phyloP scores from a whole-genome alignment of 148 eudicot species.

The Linanthus parryae region DNA sequence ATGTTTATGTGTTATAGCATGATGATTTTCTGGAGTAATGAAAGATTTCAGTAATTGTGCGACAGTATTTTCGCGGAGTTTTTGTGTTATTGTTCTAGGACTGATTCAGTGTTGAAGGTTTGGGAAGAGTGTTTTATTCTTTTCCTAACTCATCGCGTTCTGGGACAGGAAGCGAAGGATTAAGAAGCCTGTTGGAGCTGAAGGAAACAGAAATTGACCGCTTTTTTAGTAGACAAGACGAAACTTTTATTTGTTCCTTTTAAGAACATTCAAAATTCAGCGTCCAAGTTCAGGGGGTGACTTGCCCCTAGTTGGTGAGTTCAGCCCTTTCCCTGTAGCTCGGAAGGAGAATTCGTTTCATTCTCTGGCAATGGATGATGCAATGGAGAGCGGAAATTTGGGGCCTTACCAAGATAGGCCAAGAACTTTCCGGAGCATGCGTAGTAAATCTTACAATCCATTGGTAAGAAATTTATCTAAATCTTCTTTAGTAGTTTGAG shows the following conservation, averaged over 20 bases:
- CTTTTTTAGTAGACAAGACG: no score
- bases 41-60: no score
- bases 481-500: neutral
- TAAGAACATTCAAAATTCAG: constrained; percentile 48
- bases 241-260: neutral
- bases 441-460: constrained; percentile 75
- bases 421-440: constrained; percentile 89
- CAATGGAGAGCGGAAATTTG: constrained; percentile 69
- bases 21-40: no score
- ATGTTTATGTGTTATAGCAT: no score
- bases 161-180: no score
- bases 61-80: no score
- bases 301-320: constrained; percentile 70
- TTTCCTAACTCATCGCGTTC: no score
- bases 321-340: constrained; percentile 51
- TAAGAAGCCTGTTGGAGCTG: no score
- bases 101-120: no score
- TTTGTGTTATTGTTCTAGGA: no score
- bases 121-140: no score
- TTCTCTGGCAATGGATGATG: constrained; percentile 73
- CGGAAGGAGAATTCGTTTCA: constrained; percentile 68
- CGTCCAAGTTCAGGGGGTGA: constrained; percentile 86
- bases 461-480: constrained; percentile 41
- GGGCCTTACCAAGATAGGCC: constrained; percentile 77
- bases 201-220: no score